Conservation (phyloP, 2,329 filamentous ascomycete genomes). For the Botrytis fabae region DNA sequence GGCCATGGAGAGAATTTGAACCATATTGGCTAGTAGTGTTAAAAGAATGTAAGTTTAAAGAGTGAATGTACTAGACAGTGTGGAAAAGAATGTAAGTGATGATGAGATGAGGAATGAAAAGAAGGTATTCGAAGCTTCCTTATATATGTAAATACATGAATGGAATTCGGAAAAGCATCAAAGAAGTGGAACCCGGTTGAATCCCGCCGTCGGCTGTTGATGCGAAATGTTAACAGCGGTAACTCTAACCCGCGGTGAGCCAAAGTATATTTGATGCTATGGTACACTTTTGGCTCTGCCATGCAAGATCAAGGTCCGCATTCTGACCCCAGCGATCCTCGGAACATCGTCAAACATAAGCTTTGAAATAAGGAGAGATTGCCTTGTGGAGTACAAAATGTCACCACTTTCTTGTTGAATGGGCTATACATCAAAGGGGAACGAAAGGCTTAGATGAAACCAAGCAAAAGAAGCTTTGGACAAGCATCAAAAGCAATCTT, state of each 20-base stretch:
- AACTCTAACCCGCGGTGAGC: neutral
- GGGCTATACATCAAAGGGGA: neutral
- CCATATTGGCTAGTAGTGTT: constrained; percentile 29
- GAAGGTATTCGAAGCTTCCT: neutral
- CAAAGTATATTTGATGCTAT: neutral
- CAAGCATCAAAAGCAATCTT: neutral
- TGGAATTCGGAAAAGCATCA: constrained; percentile 1
- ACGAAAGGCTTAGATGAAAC: neutral
- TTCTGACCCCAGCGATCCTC: neutral
- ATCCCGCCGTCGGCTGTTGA: neutral
- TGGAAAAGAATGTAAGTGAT: constrained; percentile 17
- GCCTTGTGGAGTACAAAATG: neutral
- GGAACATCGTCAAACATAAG: neutral
- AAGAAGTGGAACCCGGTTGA: neutral
- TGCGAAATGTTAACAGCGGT: neutral
- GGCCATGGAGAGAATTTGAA: constrained; percentile 31
- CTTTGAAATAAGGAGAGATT: neutral
- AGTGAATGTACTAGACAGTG: constrained; percentile 13
- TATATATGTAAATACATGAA: constrained; percentile 5
- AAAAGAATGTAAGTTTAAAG: constrained; percentile 18
- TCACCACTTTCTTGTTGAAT: neutral
- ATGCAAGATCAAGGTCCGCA: neutral
- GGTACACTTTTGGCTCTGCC: neutral
- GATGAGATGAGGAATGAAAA: constrained; percentile 10
- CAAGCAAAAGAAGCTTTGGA: neutral